Conservation (phyloP, 106 monocot genomes). For the Gastrodia elata region DNA sequence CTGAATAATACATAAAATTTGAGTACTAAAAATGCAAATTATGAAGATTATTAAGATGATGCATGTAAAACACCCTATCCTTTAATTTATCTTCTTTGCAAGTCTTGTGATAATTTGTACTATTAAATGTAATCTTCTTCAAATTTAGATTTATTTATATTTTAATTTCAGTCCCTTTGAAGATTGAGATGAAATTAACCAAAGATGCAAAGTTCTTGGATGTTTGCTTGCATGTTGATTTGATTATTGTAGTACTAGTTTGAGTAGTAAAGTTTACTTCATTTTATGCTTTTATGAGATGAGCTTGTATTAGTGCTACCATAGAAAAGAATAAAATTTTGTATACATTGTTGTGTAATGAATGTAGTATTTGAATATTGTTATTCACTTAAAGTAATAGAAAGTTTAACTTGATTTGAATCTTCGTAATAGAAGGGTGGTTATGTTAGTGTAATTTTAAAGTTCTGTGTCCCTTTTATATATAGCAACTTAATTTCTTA, state of each 20-base stretch:
- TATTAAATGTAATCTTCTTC: background rate
- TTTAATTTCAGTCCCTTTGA: background rate
- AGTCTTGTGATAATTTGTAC: background rate
- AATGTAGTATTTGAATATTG: background rate
- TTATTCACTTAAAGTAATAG: background rate
- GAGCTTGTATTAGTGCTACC: too few species aligned
- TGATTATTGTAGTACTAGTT: background rate
- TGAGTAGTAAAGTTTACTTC: background rate
- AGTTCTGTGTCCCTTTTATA: too few species aligned
- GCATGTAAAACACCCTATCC: too few species aligned
- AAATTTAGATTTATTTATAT: background rate
- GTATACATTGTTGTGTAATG: too few species aligned
- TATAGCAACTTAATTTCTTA: too few species aligned
- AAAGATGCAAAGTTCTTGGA: background rate
- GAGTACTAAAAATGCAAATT: too few species aligned
- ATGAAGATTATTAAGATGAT: too few species aligned
- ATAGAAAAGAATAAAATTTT: too few species aligned
- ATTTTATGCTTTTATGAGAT: background rate
- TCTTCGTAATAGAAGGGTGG: background rate
- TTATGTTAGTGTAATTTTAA: background rate
- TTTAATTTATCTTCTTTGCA: too few species aligned
- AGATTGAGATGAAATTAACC: background rate
- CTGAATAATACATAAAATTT: too few species aligned
- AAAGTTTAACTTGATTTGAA: background rate
- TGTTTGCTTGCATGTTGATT: too few species aligned